phyloP scores from a whole-genome alignment of 805 yeast species.

The Tetrapisispora namnaoensis region DNA sequence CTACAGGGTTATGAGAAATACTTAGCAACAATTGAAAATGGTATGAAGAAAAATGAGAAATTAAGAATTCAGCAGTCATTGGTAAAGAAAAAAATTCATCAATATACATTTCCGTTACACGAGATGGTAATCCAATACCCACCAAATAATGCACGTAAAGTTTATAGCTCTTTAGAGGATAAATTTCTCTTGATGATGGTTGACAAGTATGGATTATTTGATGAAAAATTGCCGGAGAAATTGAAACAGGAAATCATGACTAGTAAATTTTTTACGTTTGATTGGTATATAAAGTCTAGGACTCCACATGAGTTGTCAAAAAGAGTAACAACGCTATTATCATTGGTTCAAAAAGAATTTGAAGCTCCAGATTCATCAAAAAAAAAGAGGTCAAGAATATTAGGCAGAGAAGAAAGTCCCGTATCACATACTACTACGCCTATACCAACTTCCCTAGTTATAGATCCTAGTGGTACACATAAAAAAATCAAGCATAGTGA shows the following conservation, averaged over 20 bases:
- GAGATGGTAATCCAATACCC: slow-evolving; percentile 62
- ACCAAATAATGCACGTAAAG: slow-evolving; percentile 71
- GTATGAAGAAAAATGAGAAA: slow-evolving; percentile 57
- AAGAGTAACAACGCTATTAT: slow-evolving; percentile 54
- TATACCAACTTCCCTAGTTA: not conserved
- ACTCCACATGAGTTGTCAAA: slow-evolving; percentile 64
- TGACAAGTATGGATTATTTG: slow-evolving; percentile 53
- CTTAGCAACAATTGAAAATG: slow-evolving; percentile 58
- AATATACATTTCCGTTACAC: slow-evolving; percentile 48
- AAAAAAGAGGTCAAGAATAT: slow-evolving; percentile 32
- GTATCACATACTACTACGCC: slow-evolving; percentile 7
- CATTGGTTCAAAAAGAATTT: slow-evolving; percentile 60
- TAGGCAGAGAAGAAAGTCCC: slow-evolving; percentile 15
- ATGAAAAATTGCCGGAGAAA: slow-evolving; percentile 50
- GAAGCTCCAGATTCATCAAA: slow-evolving; percentile 51
- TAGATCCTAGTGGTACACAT: not conserved
- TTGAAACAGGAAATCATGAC: slow-evolving; percentile 53
- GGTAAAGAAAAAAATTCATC: slow-evolving; percentile 43
- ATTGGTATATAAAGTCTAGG: slow-evolving; percentile 65
- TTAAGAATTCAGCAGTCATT: slow-evolving; percentile 45
- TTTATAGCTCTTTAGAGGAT: slow-evolving; percentile 63
- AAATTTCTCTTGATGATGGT: slow-evolving; percentile 53
- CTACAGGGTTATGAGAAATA: slow-evolving; percentile 68
- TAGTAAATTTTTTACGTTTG: slow-evolving; percentile 56
- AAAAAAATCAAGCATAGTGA: not conserved